Conservation (phyloP, 2,329 filamentous ascomycete species). For the Fusarium torreyae region DNA sequence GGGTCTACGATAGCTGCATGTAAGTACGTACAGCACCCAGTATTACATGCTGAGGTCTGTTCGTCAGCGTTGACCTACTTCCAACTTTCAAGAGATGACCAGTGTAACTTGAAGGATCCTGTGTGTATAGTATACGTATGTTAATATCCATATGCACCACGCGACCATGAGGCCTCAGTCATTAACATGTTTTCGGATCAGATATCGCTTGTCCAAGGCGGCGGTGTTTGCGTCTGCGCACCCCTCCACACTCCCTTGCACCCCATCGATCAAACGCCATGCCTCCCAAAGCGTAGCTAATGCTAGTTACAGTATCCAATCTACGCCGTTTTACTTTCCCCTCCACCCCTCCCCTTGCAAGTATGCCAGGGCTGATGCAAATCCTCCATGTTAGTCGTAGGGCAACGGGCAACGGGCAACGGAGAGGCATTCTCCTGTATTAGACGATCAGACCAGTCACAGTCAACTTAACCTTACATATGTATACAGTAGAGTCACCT, state of each 20-base stretch:
- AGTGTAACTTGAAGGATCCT: not conserved
- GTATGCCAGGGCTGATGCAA: conserved; percentile 23
- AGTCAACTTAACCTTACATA: not conserved
- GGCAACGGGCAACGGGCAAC: conserved; percentile 17
- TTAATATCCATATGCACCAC: conserved; percentile 16
- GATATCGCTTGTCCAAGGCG: conserved; percentile 32
- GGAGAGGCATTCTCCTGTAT: not conserved
- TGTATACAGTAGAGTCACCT: conserved; percentile 21
- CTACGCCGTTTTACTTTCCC: conserved; percentile 9
- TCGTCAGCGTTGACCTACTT: not conserved
- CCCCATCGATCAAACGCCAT: conserved; percentile 14
- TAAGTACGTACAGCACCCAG: conserved; percentile 18
- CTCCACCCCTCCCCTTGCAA: conserved; percentile 18
- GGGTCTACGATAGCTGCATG: conserved; percentile 34
- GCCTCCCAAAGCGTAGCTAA: conserved; percentile 13
- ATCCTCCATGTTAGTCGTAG: conserved; percentile 22
- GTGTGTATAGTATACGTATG: conserved; percentile 10
- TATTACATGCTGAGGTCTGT: too few relatives aligned
- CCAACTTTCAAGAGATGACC: not conserved
- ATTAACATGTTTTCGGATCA: conserved; percentile 30
- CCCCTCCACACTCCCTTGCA: conserved; percentile 17
- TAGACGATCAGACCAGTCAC: not conserved
- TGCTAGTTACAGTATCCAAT: conserved; percentile 4
- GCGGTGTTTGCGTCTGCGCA: conserved; percentile 15
- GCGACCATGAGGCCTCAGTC: conserved; percentile 33